phyloP scores from a whole-genome alignment of 106 monocot species.

The Chionographis japonica region DNA sequence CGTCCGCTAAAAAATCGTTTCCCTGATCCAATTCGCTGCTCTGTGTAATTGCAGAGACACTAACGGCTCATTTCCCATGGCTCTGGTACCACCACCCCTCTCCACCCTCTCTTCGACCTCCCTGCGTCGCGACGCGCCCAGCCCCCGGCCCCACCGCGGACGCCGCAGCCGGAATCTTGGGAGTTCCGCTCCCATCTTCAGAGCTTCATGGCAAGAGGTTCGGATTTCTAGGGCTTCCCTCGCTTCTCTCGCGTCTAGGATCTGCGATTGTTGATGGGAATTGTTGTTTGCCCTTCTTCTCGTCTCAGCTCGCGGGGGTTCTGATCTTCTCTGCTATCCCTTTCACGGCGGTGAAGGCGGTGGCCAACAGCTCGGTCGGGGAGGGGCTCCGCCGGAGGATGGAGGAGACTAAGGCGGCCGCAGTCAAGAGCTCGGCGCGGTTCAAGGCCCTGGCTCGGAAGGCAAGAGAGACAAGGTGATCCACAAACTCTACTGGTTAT shows the following conservation, averaged over 20 bases:
- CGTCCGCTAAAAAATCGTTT: no score
- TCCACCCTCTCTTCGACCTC: conserved; percentile 15
- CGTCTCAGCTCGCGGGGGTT: conserved; percentile 77
- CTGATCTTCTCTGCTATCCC: conserved; percentile 91
- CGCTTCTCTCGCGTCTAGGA: background rate
- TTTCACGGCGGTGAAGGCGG: conserved; percentile 89
- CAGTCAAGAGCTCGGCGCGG: conserved; percentile 31
- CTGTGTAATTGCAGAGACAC: no score
- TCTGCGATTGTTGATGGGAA: no score
- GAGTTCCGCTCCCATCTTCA: conserved; percentile 10
- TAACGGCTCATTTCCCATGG: background rate
- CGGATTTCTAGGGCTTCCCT: background rate
- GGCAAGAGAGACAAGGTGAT: conserved; percentile 69
- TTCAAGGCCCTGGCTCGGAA: conserved; percentile 36
- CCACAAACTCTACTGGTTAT: background rate
- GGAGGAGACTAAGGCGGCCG: conserved; percentile 64
- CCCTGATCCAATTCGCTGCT: no score
- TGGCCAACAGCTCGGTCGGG: conserved; percentile 87
- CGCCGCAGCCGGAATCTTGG: background rate
- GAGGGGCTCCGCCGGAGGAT: conserved; percentile 56
- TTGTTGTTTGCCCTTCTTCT: conserved; percentile 1
- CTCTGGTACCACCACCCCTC: background rate
- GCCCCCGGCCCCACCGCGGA: background rate
- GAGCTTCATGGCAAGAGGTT: conserved; percentile 57
- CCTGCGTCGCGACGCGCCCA: background rate